Evolutionary conservation across 148 eudicot species (phyloP), one percentile per base, ranked within the genome.

Genomic region (Salicornia ramosissima): DNA sequence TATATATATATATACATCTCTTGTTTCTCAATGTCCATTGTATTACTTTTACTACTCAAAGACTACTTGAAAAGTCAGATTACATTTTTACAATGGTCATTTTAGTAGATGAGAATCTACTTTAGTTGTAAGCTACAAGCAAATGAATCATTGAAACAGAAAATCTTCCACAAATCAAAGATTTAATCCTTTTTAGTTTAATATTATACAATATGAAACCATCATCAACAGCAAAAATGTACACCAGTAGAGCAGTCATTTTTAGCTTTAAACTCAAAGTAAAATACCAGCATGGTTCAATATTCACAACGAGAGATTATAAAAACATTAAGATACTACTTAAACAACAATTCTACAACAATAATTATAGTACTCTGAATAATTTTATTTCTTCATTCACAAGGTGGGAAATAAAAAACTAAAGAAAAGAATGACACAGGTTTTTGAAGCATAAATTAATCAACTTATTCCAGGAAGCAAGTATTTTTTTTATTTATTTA

Each of bases 401-500:
- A 31, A 59, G 53, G 10, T 46, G 30, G 65, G 42, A 14, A 21
- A 16, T 16, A 57, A 22, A 24, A 3, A 26, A 49, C 3, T 21
- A 49, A 4, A 11, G 18, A 15, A 46, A 46, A 46, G 19, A 56
- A 56, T 39, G 26, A 45, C 74, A 18, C n/a, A 68, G 61, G 31
- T 19, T 49, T 16, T 45, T 45, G 47, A 25, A 29, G 51, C 55
- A 46, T 71, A 59, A 60, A 43, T 46, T 71, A 57, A 40, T 40
- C 6, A 28, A 58, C 34, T 43, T 1, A 18, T 47, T 10, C 26
- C 4, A 25, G 39, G 51, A 25, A 55, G 24, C 58, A 70, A 28
- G 13, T 45, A 2, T 34, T 34, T 19, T 36, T 15, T 55, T 54
- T 29, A n/a, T 1, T 8, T 8, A 21, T 39, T 1, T 36, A 5